Base-by-base conservation (phyloP, 73 alveolate genomes). In the Durusdinium trenchii region DNA sequence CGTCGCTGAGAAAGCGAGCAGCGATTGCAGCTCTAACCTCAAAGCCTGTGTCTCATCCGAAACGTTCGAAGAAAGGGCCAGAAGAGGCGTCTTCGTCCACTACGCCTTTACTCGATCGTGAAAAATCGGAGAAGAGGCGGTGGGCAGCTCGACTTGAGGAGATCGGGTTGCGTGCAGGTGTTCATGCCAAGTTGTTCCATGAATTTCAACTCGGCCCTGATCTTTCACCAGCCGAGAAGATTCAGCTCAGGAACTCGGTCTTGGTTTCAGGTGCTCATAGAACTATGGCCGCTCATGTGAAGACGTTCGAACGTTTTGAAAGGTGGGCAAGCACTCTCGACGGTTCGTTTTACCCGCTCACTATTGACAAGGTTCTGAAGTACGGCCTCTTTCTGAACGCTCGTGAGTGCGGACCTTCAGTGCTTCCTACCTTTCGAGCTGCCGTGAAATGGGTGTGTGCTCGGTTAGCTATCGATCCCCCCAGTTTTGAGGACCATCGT, bases 331-430 rank as follows among this genome's bases (percentile, higher is more conserved):
- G 6, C 0, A 0, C 6, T 2, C 0, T 2, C 40, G 1, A 10
- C 54, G 1, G 47, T 20, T 0, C 78, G n/a, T 3, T 85, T 28
- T 85, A 36, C 57, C 94, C 94, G 12, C 4, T 50, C 42, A n/a
- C n/a, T n/a, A n/a, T n/a, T n/a, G 94, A 52, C 14, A 85, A 32
- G 79, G 35, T 85, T 36, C 28, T 54, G 0, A 85, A 85, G 94
- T 85, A 48, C 57, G 52, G 40, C 26, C 61, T 52, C 5, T 35
- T 35, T 6, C 94, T 50, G 6, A 78, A 50, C 32, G 40, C 4
- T 0, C 47, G 26, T 5, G 94, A 38, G n/a, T n/a, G 94, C 45
- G 94, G 94, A 0, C 79, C 94, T 0, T 35, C 94, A 0, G 94
- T 85, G 43, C 6, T 85, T 18, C 94, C 94, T 6, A 32, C 94